Evolutionary conservation across 805 yeast species (phyloP).

Genomic region (Candida verbasci): DNA sequence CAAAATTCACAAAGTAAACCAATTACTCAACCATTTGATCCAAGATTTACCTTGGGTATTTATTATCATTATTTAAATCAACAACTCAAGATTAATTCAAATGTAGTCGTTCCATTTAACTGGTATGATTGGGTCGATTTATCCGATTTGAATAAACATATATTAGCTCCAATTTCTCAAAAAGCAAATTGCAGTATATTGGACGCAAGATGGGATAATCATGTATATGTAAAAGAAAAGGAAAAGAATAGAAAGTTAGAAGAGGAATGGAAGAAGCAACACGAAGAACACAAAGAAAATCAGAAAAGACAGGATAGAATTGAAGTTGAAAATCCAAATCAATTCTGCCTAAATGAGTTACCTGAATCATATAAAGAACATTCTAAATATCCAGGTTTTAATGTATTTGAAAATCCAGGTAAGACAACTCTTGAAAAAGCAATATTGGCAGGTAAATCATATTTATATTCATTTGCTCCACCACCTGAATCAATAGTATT

Average conservation of each 20-base stretch:
- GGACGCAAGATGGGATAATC: conserved; percentile 26
- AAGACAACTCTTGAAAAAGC: conserved; percentile 24
- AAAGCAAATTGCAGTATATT: conserved; percentile 41
- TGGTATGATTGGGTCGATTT: conserved; percentile 57
- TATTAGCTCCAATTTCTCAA: conserved; percentile 17
- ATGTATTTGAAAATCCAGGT: conserved; percentile 28
- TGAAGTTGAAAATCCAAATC: conserved; percentile 5
- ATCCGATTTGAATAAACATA: conserved; percentile 33
- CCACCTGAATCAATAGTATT: conserved; percentile 33
- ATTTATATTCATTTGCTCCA: conserved; percentile 38
- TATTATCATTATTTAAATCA: conserved; percentile 15
- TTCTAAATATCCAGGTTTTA: conserved; percentile 31
- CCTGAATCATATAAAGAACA: conserved; percentile 9
- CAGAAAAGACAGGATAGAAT: conserved; percentile 10
- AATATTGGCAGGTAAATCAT: conserved; percentile 32
- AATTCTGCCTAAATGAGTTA: conserved; percentile 4
- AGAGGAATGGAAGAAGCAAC: conserved; percentile 9
- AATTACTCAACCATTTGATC: conserved; percentile 25
- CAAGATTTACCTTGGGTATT: conserved; percentile 24
- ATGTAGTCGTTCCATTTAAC: conserved; percentile 36
- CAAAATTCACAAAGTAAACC: conserved; percentile 13
- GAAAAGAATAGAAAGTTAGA: conserved; percentile 8
- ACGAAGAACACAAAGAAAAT: conserved; percentile 9
- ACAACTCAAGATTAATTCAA: conserved; percentile 5
- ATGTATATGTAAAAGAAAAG: conserved; percentile 5